Conservation (phyloP, 2,329 filamentous ascomycete species). For the Madurella fahalii region DNA sequence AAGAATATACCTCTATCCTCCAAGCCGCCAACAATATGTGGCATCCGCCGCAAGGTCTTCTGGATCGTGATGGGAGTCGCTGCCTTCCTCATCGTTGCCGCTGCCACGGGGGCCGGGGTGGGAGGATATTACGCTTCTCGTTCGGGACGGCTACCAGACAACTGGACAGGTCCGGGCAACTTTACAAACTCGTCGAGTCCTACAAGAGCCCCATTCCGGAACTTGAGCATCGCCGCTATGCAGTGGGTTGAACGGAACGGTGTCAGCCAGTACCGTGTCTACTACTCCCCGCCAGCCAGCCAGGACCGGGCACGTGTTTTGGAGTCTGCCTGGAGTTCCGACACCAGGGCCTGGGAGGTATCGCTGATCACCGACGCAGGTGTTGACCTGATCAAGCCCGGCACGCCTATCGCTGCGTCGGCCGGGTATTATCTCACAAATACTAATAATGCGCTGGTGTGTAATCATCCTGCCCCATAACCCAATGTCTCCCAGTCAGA, state of each 20-base stretch:
- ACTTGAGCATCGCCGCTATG: constrained; percentile 7
- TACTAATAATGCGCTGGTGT: constrained; percentile 6
- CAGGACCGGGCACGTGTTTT: not conserved
- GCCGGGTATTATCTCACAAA: constrained; percentile 6
- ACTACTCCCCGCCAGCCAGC: not conserved
- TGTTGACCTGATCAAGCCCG: constrained; percentile 7
- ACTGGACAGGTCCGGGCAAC: not conserved
- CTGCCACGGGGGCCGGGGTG: constrained; percentile 7
- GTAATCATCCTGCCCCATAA: too few species aligned
- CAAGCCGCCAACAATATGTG: constrained; percentile 5
- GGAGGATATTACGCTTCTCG: constrained; percentile 2
- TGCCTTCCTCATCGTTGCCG: constrained; percentile 5
- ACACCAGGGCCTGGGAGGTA: constrained; percentile 6
- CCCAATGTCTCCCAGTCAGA: not conserved
- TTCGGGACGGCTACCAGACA: not conserved
- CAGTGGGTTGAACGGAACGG: constrained; percentile 1
- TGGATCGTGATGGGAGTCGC: constrained; percentile 4
- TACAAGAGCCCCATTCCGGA: not conserved
- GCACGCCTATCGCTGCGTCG: constrained; percentile 6
- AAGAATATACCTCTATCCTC: not conserved
- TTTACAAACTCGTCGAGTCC: not conserved
- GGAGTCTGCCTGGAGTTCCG: constrained; percentile 13
- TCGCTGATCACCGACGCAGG: constrained; percentile 7
- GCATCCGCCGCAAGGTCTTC: constrained; percentile 8
- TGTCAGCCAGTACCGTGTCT: constrained; percentile 5